Evolutionary conservation across 1,284 basidiomycete species (phyloP), one percentile per base, ranked within the genome.

Genomic region (Spongiforma sp.): DNA sequence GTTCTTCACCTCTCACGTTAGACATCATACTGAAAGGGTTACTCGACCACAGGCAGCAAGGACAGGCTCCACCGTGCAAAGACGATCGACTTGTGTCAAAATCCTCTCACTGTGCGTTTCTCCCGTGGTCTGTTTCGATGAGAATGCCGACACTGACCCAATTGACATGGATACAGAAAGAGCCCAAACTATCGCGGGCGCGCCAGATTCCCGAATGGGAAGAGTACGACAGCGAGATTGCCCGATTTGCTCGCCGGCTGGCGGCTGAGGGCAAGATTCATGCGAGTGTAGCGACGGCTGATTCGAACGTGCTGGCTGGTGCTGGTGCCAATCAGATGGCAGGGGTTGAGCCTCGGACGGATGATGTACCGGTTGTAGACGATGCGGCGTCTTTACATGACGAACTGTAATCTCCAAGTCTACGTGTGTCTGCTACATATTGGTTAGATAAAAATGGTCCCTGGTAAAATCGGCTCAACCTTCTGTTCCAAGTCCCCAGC

Each of bases 121-220:
- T 17, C n/a, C 2, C 14, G 15, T 10, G n/a, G n/a, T n/a, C n/a
- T n/a, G n/a, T n/a, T n/a, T n/a, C n/a, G n/a, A n/a, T n/a, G n/a
- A n/a, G n/a, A n/a, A n/a, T n/a, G n/a, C n/a, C n/a, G n/a, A n/a
- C n/a, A n/a, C n/a, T n/a, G n/a, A n/a, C n/a, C n/a, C n/a, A n/a
- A n/a, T 11, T 62, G 33, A 32, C 12, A 6, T 12, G 62, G 63
- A 14, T 32, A 65, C 77, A 95, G 91, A 97, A 98, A 89, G 96
- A 99, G 76, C 96, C 96, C 4, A 99, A 99, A 78, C 84, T 99
- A 12, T 87, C 90, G 12, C 86, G 97, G 37, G 98, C 97, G 1
- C 87, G 96, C 43, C 90, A 96, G 72, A 98, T 99, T 60, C 96
- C 97, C 0, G 97, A 99, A 78, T 99, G 97, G 98, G 95, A 96